These are phyloP conservation scores for Luffa acutangula DNA, from an alignment of 306 rosid genomes.

Conservation along the genomic window DNA sequence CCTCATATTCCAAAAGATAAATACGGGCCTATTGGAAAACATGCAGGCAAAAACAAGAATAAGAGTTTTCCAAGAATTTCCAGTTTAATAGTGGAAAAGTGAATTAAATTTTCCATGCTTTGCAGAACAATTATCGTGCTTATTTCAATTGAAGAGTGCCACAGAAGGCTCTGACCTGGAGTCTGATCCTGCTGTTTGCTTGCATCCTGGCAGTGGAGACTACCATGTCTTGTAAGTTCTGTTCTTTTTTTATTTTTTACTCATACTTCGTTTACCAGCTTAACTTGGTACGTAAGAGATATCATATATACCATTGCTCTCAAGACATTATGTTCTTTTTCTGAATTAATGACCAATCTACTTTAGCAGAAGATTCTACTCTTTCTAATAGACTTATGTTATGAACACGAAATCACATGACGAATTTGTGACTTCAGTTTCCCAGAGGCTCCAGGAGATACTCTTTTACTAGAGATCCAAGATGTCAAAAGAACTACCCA, in stretches of 20 bases:
- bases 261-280: background rate
- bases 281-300: background rate
- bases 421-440: constrained; percentile 45
- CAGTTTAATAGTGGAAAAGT: background rate
- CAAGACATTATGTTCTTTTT: background rate
- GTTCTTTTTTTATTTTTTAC: constrained; percentile 1
- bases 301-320: background rate
- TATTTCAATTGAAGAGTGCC: constrained; percentile 69
- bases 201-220: constrained; percentile 73
- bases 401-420: background rate
- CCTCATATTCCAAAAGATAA: background rate
- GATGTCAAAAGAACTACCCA: constrained; percentile 53
- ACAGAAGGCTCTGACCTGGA: constrained; percentile 54
- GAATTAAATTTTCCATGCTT: constrained; percentile 14
- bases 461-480: constrained; percentile 70
- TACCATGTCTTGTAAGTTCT: constrained; percentile 79
- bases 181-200: constrained; percentile 42
- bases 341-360: background rate
- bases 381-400: background rate
- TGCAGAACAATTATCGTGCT: constrained; percentile 73
- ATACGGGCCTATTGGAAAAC: background rate
- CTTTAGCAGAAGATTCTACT: background rate
- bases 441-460: constrained; percentile 85
- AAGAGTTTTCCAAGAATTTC: background rate
- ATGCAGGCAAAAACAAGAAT: background rate